Evolutionary conservation across 257 asterid species (phyloP).

Genomic region (Cruciata laevipes): DNA sequence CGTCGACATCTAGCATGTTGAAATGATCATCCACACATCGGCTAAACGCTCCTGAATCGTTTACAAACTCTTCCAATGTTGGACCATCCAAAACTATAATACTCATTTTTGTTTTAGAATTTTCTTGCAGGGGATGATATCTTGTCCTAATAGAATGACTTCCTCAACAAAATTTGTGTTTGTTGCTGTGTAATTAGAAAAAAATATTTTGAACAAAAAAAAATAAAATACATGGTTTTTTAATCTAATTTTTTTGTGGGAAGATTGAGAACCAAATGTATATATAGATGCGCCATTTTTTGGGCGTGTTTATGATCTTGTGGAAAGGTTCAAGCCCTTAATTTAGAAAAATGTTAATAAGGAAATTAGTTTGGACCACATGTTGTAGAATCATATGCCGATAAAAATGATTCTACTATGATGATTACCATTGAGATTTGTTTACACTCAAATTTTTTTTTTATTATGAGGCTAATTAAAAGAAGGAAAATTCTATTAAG

Average conservation of each 20-base stretch:
- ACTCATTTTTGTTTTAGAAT: slow-evolving; percentile 30
- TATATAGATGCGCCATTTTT: too few relatives aligned
- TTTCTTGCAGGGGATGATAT: neutral
- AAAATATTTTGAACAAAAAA: neutral
- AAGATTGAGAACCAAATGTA: too few relatives aligned
- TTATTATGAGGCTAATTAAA: too few relatives aligned
- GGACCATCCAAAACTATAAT: slow-evolving; percentile 44
- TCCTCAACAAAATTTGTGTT: neutral
- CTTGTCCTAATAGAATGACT: neutral
- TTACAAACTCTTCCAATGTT: slow-evolving; percentile 37
- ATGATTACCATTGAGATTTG: neutral
- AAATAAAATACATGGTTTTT: neutral
- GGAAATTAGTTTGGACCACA: neutral
- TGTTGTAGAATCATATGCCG: neutral
- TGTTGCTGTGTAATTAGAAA: neutral
- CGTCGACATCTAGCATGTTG: slow-evolving; percentile 39
- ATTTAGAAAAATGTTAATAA: neutral
- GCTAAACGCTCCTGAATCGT: slow-evolving; percentile 37
- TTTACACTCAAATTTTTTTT: too few relatives aligned
- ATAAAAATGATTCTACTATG: neutral
- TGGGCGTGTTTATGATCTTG: too few relatives aligned
- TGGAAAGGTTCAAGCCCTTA: neutral
- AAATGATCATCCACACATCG: slow-evolving; percentile 42
- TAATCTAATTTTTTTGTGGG: neutral
- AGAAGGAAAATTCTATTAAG: too few relatives aligned